A percentile compares a stretch with the other conserved stretches of the same genome.
These are phyloP conservation scores for Paraconiothyrium brasiliense DNA, from an alignment of 2,329 filamentous ascomycete species.

Conservation along the genomic window DNA sequence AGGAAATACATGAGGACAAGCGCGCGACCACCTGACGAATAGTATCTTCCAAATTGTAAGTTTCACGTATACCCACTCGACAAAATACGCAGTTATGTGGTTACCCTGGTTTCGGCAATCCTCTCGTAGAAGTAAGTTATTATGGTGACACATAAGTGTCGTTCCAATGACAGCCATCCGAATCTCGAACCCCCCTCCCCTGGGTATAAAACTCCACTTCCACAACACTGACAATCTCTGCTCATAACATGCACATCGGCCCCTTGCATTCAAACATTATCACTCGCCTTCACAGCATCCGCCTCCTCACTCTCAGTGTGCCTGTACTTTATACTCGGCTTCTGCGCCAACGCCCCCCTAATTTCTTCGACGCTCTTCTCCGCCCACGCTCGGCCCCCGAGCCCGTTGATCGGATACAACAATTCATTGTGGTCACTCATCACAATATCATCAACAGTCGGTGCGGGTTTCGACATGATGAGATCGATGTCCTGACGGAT, in stretches of 20 bases:
- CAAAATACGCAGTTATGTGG: no score
- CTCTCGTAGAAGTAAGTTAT: background rate
- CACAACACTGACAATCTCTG: background rate
- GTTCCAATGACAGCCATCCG: background rate
- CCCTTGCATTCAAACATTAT: background rate
- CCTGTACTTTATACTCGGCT: conserved; percentile 26
- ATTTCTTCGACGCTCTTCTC: conserved; percentile 49
- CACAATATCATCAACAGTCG: conserved; percentile 62
- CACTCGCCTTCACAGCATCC: conserved; percentile 4
- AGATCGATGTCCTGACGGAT: conserved; percentile 78
- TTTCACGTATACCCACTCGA: no score
- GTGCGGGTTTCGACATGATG: conserved; percentile 67
- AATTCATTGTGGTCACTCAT: conserved; percentile 59
- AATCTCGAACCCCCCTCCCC: background rate
- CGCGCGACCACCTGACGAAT: background rate
- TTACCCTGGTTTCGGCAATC: background rate
- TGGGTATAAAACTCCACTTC: background rate
- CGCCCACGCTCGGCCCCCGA: conserved; percentile 48
- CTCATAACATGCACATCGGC: background rate
- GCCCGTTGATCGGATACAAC: conserved; percentile 61
- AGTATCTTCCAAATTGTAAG: no score
- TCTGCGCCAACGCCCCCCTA: conserved; percentile 50
- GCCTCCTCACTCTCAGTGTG: conserved; percentile 14
- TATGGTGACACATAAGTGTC: background rate
- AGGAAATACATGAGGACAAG: conserved; percentile 19